A percentile compares a stretch with the other conserved stretches of the same genome.
These are phyloP conservation scores for Flaveria floridana DNA, from an alignment of 140 eudicot species.

Conservation along the genomic window DNA sequence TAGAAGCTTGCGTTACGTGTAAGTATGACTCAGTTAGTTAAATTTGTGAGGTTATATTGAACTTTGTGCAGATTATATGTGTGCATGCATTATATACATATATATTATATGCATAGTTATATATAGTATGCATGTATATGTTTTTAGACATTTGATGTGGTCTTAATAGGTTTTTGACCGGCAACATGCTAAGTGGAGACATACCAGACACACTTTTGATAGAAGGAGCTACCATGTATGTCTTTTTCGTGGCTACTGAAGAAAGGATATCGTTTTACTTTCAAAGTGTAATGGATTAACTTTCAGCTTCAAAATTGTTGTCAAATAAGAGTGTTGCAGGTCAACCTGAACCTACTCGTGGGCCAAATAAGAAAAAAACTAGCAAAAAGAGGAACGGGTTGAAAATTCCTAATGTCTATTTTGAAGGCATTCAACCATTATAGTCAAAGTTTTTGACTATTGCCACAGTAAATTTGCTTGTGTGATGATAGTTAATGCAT, in stretches of 20 bases:
- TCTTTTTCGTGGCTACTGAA: slow-evolving; percentile 21
- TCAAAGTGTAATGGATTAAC: slow-evolving; percentile 3
- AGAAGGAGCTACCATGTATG: slow-evolving; percentile 71
- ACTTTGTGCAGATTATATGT: neutral
- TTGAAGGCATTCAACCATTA: neutral
- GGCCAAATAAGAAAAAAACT: neutral
- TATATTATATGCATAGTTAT: neutral
- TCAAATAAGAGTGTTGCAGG: no score
- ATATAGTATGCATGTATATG: neutral
- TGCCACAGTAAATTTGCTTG: neutral
- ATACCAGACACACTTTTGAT: slow-evolving; percentile 60
- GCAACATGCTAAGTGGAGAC: slow-evolving; percentile 67
- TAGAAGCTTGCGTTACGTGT: slow-evolving; percentile 59
- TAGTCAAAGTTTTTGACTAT: neutral
- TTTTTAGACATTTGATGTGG: neutral
- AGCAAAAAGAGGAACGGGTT: neutral
- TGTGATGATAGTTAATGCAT: neutral
- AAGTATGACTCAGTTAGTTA: slow-evolving; percentile 33
- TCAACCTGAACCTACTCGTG: neutral
- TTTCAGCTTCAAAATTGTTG: slow-evolving; percentile 9
- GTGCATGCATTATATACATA: neutral
- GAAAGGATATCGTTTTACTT: slow-evolving; percentile 1
- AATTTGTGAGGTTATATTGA: neutral
- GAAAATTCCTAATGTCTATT: neutral
- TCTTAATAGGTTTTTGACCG: slow-evolving; percentile 24